Evolutionary conservation across 495 filamentous ascomycete species (phyloP).

Genomic region (Terfezia claveryi): DNA sequence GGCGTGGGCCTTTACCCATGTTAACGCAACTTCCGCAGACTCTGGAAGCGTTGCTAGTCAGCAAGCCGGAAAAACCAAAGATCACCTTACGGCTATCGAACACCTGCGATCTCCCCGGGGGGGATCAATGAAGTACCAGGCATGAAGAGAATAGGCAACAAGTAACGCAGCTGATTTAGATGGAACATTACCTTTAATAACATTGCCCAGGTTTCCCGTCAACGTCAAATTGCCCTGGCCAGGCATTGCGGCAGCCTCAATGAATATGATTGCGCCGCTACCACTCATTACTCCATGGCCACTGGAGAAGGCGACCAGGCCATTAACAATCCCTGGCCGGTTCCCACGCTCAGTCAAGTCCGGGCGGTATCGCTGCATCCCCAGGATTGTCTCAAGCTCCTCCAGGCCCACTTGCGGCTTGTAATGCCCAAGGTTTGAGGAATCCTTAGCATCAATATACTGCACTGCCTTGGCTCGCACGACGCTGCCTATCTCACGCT

Average conservation of each 20-base stretch:
- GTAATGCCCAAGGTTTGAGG: constrained; percentile 45
- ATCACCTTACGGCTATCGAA: too few species aligned
- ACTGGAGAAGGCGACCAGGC: constrained; percentile 84
- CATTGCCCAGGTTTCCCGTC: constrained; percentile 96
- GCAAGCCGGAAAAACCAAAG: too few species aligned
- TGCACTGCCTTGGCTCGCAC: constrained; percentile 90
- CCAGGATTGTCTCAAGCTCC: constrained; percentile 76
- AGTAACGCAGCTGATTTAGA: constrained; percentile 8
- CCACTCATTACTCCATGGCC: constrained; percentile 31
- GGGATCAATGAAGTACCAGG: too few species aligned
- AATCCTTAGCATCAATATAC: constrained; percentile 71
- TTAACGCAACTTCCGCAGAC: constrained; percentile 82
- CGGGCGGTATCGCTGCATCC: constrained; percentile 84
- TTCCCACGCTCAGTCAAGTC: constrained; percentile 78
- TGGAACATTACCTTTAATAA: constrained; percentile 39
- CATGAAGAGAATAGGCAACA: constrained; percentile 4
- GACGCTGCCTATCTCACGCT: constrained; percentile 85
- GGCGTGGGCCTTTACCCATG: constrained; percentile 92
- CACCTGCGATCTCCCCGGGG: too few species aligned
- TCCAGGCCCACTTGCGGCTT: constrained; percentile 47
- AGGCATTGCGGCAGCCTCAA: constrained; percentile 95
- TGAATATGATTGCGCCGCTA: constrained; percentile 92
- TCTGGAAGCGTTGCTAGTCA: constrained; percentile 24
- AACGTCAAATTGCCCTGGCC: constrained; percentile 80
- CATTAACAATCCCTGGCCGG: constrained; percentile 86